phyloP scores from a whole-genome alignment of 441 rosid genomes.

The Syzygium syzygioides region DNA sequence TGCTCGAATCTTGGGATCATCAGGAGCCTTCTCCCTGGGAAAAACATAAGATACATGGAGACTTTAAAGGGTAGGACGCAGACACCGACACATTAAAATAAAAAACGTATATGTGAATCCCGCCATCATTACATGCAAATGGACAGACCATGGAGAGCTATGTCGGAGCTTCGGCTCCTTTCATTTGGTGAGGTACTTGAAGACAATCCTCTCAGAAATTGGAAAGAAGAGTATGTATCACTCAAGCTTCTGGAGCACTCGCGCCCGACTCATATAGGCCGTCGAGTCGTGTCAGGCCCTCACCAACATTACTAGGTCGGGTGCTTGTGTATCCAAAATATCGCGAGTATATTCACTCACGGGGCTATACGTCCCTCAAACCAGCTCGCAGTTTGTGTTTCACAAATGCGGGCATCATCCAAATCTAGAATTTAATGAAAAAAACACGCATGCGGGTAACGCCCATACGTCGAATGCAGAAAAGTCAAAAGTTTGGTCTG shows the following conservation, averaged over 20 bases:
- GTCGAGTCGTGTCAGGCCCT: background rate
- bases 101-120: too few species aligned
- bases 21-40: too few species aligned
- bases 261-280: background rate
- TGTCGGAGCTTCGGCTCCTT: too few species aligned
- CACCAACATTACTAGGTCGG: background rate
- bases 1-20: too few species aligned
- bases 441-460: background rate
- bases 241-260: too few species aligned
- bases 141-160: too few species aligned
- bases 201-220: too few species aligned
- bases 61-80: fast-evolving
- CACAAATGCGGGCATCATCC: background rate
- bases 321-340: background rate
- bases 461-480: background rate
- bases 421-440: background rate
- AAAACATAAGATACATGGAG: too few species aligned
- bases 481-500: background rate
- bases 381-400: background rate
- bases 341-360: background rate
- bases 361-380: background rate
- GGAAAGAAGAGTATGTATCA: background rate
- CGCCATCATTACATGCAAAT: too few species aligned
- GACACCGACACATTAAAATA: too few species aligned
- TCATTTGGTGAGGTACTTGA: too few species aligned